Conservation (phyloP, 2,329 filamentous ascomycete species). For the Pseudogymnoascus sp. region DNA sequence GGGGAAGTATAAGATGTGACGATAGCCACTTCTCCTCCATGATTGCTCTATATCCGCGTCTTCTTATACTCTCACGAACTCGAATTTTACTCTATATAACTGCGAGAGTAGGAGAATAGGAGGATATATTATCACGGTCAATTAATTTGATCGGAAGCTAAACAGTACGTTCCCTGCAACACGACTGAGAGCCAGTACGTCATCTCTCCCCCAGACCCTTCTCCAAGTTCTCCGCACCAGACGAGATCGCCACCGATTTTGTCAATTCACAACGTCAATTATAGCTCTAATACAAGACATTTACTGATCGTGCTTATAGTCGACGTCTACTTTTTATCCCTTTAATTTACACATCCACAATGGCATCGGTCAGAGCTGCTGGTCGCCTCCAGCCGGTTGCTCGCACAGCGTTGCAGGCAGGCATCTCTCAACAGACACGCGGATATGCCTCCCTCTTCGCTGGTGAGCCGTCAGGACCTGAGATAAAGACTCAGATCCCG, state of each 20-base stretch:
- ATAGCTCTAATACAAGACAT: background rate
- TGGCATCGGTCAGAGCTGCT: constrained; percentile 28
- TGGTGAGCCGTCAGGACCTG: constrained; percentile 26
- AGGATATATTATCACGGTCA: background rate
- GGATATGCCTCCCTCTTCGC: constrained; percentile 23
- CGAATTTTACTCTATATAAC: background rate
- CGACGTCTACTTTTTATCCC: background rate
- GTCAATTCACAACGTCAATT: background rate
- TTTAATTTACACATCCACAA: constrained; percentile 10
- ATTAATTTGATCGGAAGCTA: background rate
- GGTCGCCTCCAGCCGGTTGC: constrained; percentile 24
- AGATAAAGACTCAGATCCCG: constrained; percentile 32
- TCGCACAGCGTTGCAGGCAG: background rate
- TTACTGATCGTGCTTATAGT: background rate
- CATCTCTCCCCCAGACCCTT: background rate
- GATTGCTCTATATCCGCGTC: background rate
- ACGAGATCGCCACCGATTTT: background rate
- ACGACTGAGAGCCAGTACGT: background rate
- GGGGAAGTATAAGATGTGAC: background rate
- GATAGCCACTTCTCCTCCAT: background rate
- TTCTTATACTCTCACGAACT: background rate
- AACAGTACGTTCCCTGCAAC: background rate
- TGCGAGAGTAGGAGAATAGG: background rate
- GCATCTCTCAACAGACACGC: background rate
- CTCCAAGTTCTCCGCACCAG: background rate